Evolutionary conservation across 2,329 filamentous ascomycete species (phyloP).

Genomic region (Thelonectria discophora): DNA sequence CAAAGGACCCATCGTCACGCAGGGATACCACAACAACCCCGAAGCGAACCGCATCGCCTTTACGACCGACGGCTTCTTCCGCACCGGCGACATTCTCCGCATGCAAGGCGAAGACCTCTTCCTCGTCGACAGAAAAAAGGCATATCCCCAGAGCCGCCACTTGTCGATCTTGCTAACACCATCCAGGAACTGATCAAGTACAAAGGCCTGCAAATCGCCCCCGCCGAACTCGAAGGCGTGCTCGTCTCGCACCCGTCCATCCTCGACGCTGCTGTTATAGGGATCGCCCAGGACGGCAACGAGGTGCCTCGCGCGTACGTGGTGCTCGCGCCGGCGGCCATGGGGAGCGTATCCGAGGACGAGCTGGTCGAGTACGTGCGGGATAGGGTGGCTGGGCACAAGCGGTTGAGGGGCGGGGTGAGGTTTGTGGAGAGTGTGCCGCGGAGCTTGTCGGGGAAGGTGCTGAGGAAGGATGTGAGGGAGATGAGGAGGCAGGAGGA

Average conservation of each 20-base stretch:
- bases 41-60: slow-evolving; percentile 71
- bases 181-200: slow-evolving; percentile 63
- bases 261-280: slow-evolving; percentile 69
- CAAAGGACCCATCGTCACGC: slow-evolving; percentile 75
- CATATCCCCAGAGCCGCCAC: slow-evolving; percentile 10
- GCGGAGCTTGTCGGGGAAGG: slow-evolving; percentile 67
- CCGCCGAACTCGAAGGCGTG: slow-evolving; percentile 67
- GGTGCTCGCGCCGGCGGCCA: slow-evolving; percentile 37
- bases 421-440: slow-evolving; percentile 72
- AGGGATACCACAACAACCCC: slow-evolving; percentile 76
- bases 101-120: slow-evolving; percentile 76
- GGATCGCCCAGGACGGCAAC: slow-evolving; percentile 56
- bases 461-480: slow-evolving; percentile 52
- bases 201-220: slow-evolving; percentile 72
- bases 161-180: background rate
- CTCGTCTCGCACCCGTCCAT: slow-evolving; percentile 53
- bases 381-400: slow-evolving; percentile 59
- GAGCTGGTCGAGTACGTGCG: slow-evolving; percentile 42
- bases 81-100: slow-evolving; percentile 80
- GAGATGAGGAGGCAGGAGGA: slow-evolving; percentile 44
- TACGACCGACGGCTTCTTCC: slow-evolving; percentile 68
- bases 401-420: slow-evolving; percentile 75
- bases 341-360: slow-evolving; percentile 37
- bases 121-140: slow-evolving; percentile 83
- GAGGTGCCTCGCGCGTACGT: slow-evolving; percentile 59